These are phyloP conservation scores for Yarrowia sp. DNA, from an alignment of 805 yeast species.

Conservation along the genomic window DNA sequence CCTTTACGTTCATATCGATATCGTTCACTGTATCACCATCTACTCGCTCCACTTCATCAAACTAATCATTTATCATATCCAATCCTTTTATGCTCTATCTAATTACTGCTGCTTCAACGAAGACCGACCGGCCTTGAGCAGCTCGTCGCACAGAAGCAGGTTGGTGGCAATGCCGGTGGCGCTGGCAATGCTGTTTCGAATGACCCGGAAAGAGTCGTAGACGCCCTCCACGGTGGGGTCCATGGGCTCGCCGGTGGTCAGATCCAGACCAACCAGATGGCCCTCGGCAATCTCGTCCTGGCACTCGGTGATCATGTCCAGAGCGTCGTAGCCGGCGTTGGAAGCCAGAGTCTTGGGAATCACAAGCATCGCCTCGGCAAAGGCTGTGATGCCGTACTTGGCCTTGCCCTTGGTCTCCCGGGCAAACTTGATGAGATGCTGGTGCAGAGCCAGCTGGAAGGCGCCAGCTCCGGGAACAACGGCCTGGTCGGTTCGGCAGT, in stretches of 20 bases:
- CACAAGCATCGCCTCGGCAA: constrained; percentile 84
- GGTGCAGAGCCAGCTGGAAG: constrained; percentile 78
- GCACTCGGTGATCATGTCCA: constrained; percentile 82
- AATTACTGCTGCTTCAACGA: constrained; percentile 59
- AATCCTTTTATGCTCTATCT: background rate
- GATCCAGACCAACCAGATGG: constrained; percentile 83
- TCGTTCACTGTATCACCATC: too few relatives aligned
- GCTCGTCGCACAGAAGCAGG: constrained; percentile 88
- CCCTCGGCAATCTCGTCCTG: constrained; percentile 85
- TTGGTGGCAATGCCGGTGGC: constrained; percentile 95
- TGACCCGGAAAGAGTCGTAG: constrained; percentile 93
- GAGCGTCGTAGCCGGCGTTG: constrained; percentile 90
- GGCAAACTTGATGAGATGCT: constrained; percentile 51
- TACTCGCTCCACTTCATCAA: too few relatives aligned
- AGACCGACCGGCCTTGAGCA: constrained; percentile 93
- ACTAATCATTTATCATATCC: background rate
- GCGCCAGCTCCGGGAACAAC: constrained; percentile 98
- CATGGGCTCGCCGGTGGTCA: constrained; percentile 89
- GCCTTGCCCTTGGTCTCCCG: constrained; percentile 74
- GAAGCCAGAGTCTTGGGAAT: constrained; percentile 90
- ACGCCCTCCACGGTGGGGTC: constrained; percentile 93
- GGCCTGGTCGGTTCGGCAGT: constrained; percentile 77
- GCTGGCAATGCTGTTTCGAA: constrained; percentile 86
- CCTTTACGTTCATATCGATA: too few relatives aligned
- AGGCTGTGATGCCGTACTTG: constrained; percentile 88